Evolutionary conservation across 129 eudicot species (phyloP), one percentile per base, ranked within the genome.

Genomic region (Deinandra increscens): DNA sequence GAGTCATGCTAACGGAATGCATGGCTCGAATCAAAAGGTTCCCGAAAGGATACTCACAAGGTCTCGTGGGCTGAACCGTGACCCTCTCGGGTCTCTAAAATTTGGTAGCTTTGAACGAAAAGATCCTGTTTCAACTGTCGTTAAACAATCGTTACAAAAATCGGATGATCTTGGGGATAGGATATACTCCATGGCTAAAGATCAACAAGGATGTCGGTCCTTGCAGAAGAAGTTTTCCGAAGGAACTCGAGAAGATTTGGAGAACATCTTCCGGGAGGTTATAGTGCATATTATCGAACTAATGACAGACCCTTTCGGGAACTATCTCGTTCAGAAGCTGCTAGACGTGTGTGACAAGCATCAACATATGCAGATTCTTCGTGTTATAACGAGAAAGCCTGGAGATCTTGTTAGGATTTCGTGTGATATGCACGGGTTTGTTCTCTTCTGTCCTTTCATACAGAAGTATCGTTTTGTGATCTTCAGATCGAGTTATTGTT

Each of bases 391-490:
- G 26, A 43, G 80, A 77, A 83, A 80, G 78, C 61, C 82, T 3
- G 84, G 84, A 33, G 88, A 83, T 64, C 88, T 83, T 74, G 84
- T 83, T 77, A 73, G 88, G 72, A 83, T 80, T 43, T 80, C 88
- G 11, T 83, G 84, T 39, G 84, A 83, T 50, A 83, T 79, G 84
- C 87, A 83, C 29, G 87, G 87, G 87, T 83, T 56, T 9, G 81
- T 20, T 11, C 44, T 67, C 71, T 72, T 69, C 12, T 23, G 64
- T 13, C 36, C 42, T 15, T 62, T 20, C 37, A 62, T 4, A 41
- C 12, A 48, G 18, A 20, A 36, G 55, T 45, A 7, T 45, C 5
- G 1, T 46, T 66, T 37, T 14, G 68, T 43, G 53, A 58, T 67
- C 13, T 19, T 59, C 9, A 4, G 31, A 15, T 54, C 20, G 3